Base-by-base conservation (phyloP, 768 basidiomycete species). In the Mycena albidolilacea region DNA sequence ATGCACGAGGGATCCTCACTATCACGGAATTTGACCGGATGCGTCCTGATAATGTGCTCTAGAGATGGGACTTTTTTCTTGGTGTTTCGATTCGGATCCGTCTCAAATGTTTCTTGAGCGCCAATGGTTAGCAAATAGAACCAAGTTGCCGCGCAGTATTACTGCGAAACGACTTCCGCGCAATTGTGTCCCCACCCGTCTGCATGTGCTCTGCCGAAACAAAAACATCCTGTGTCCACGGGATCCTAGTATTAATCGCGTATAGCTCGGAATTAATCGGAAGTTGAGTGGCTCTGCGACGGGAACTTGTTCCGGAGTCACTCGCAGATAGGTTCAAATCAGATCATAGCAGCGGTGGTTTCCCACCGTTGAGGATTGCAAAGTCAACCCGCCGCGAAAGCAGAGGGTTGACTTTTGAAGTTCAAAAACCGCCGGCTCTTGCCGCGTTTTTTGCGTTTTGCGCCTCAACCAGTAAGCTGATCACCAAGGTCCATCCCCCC, bases 111-210 rank as follows among this genome's bases (percentile, higher is more conserved):
- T 54, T 54, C 52, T 23, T 54, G 52, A 54, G 48, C 48, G 11
- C 19, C 48, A 50, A 43, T 43, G 43, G 10, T 43, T 54, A n/a
- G 21, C 21, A 54, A 54, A 52, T 52, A n/a, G 50, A 23, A 52
- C 50, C 50, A 52, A 52, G 50, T 52, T 52, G 50, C 21, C 50
- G 50, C 21, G 50, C 50, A 52, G 50, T n/a, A 52, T 19, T 52
- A n/a, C 52, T n/a, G 52, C 48, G 48, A 38, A 57, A 57, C 55
- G 55, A 35, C 55, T 57, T 57, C 55, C 30, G 30, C 38, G 38
- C 58, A 59, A 39, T 39, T 59, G 58, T 59, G 58, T 59, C 38
- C 17, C 58, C 58, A 37, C 58, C 38, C 35, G 39, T 59, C 58
- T 59, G 19, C 58, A 39, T 59, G 58, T 59, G 58, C 58, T 59